Conservation (phyloP, 768 basidiomycete species). For the Termitomyces sp. region DNA sequence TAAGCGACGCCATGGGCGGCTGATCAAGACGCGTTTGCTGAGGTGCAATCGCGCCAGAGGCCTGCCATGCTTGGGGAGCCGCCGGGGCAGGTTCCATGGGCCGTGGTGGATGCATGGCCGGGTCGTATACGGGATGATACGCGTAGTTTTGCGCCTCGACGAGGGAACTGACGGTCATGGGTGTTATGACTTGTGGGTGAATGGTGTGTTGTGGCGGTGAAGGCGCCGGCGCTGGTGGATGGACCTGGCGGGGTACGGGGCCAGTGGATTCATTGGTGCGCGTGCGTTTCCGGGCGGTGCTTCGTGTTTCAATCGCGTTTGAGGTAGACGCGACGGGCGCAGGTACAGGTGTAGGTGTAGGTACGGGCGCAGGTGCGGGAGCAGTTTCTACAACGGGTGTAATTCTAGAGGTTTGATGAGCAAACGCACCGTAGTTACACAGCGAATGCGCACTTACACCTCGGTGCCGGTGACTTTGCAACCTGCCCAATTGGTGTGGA, state of each 20-base stretch:
- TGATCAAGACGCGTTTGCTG: slow-evolving; percentile 59
- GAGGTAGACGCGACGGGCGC: slow-evolving; percentile 4
- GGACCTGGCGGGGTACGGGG: slow-evolving; percentile 12
- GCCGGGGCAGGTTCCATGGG: slow-evolving; percentile 42
- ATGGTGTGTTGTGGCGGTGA: slow-evolving; percentile 13
- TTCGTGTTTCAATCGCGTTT: slow-evolving; percentile 6
- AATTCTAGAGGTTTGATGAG: slow-evolving; percentile 7
- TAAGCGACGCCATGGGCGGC: slow-evolving; percentile 35
- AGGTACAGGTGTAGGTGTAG: slow-evolving; percentile 2
- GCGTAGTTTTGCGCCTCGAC: slow-evolving; percentile 31
- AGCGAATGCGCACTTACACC: slow-evolving; percentile 41
- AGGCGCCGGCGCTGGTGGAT: slow-evolving; percentile 10
- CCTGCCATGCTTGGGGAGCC: slow-evolving; percentile 65
- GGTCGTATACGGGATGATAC: slow-evolving; percentile 30
- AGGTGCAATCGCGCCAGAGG: slow-evolving; percentile 55
- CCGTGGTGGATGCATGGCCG: slow-evolving; percentile 31
- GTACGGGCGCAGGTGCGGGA: slow-evolving; percentile 6
- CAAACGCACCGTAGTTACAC: neutral
- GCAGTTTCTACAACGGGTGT: slow-evolving; percentile 17
- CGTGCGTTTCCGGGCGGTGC: slow-evolving; percentile 8
- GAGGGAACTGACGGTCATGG: slow-evolving; percentile 26
- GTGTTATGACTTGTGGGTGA: slow-evolving; percentile 17
- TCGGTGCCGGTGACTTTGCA: slow-evolving; percentile 79
- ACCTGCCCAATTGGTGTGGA: slow-evolving; percentile 72
- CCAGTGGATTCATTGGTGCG: slow-evolving; percentile 6